These are phyloP conservation scores for Calophaca sinica DNA, from an alignment of 306 rosid genomes.

Conservation along the genomic window DNA sequence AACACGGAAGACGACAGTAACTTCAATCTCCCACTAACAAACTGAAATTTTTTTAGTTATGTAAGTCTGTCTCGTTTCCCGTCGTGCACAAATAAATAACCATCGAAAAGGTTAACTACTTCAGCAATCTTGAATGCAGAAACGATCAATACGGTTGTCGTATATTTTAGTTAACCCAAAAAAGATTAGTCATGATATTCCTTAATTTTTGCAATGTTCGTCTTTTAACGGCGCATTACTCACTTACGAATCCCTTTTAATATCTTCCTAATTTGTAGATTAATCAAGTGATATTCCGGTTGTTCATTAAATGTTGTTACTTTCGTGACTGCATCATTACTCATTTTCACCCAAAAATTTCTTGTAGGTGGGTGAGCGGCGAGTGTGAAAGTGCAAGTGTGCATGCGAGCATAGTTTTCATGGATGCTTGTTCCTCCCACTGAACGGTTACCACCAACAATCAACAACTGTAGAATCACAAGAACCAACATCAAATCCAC, in stretches of 20 bases:
- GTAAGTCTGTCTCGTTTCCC: too few relatives aligned
- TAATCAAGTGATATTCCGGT: neutral
- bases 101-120: too few relatives aligned
- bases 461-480: conserved; percentile 61
- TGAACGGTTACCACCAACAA: conserved; percentile 62
- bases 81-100: too few relatives aligned
- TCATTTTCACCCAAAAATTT: neutral
- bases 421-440: conserved; percentile 47
- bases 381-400: too few relatives aligned
- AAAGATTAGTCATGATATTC: neutral
- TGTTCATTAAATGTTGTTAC: neutral
- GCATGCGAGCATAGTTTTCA: too few relatives aligned
- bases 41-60: too few relatives aligned
- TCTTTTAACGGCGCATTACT: neutral
- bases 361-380: neutral
- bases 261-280: neutral
- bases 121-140: too few relatives aligned
- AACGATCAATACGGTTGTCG: too few relatives aligned
- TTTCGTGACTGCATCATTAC: conserved; percentile 4
- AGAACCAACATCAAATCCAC: conserved; percentile 77
- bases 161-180: too few relatives aligned
- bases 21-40: too few relatives aligned
- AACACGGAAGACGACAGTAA: too few relatives aligned
- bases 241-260: neutral
- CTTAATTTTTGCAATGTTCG: neutral